Base-by-base conservation (phyloP, 805 yeast species). In the Jamesozyma piceae region DNA sequence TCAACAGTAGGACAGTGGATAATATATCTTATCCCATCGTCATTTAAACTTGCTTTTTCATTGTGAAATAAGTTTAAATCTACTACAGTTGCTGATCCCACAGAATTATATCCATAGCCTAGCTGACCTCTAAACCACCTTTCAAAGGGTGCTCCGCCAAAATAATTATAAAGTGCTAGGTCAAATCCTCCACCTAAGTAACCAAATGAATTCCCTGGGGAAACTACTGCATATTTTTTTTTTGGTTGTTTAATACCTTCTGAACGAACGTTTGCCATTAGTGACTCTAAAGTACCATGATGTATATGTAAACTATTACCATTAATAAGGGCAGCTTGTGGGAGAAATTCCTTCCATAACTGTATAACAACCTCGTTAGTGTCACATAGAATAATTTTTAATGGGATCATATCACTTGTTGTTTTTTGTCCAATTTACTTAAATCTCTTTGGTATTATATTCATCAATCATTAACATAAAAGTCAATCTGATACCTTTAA, bases 141-240 rank as follows among this genome's bases (percentile, higher is more conserved):
- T 36, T 61, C 63, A 43, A 60, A 60, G 14, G 43, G 43, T 14
- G 36, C 26, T 1, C 45, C 60, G 30, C 64, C 64, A 40, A 57
- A 53, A 38, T 52, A 52, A 17, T 47, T 37, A 30, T 46, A 42
- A 22, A 60, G n/a, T 2, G 60, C 64, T 3, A 55, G 49, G 50
- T 74, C 78, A 50, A 73, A 71, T 1, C 78, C 78, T 2, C 78
- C 79, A 3, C 73, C 74, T 49, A 74, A 57, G 38, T 61, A 67
- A 3, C 77, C 78, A 41, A 67, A 60, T 2, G 75, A 68, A 45
- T 74, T 74, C 1, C 78, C 78, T 1, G 78, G 78, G 2, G 77
- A 72, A 2, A 74, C 66, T 15, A 74, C 60, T 52, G 67, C 44
- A 53, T 42, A 45, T 30, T 37, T 24, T 14, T 36, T 45, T 24